These are phyloP conservation scores for Sporothrix schenckii DNA, from an alignment of 2,329 filamentous ascomycete species.

Conservation along the genomic window DNA sequence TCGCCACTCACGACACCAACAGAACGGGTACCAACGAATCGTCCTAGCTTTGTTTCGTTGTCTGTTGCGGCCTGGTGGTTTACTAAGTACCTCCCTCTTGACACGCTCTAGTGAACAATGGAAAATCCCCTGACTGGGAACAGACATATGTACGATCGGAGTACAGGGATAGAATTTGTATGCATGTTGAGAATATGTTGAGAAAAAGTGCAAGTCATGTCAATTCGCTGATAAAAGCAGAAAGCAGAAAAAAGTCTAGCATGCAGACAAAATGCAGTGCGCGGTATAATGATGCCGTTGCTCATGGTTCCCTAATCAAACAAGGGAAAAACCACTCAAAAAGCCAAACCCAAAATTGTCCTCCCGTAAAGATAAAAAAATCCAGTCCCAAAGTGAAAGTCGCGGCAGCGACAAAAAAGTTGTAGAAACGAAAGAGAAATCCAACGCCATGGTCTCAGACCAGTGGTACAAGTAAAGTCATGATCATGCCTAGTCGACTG, in stretches of 20 bases:
- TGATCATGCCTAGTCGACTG: background rate
- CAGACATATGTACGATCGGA: background rate
- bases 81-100: background rate
- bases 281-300: constrained; percentile 25
- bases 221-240: constrained; percentile 1
- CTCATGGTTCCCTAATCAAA: background rate
- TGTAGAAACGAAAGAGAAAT: background rate
- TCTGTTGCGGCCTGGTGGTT: background rate
- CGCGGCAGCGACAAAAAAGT: background rate
- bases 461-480: background rate
- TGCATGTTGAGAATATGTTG: background rate
- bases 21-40: background rate
- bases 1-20: background rate
- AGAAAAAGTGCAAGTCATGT: background rate
- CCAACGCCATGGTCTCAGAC: constrained; percentile 22
- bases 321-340: background rate
- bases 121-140: background rate
- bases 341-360: constrained; percentile 2
- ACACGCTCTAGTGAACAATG: background rate
- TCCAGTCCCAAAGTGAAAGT: constrained; percentile 13
- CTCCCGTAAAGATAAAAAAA: background rate
- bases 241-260: background rate
- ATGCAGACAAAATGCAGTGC: background rate
- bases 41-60: background rate
- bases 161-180: background rate